phyloP scores from a whole-genome alignment of 441 rosid species.

The Capsella rubella region DNA sequence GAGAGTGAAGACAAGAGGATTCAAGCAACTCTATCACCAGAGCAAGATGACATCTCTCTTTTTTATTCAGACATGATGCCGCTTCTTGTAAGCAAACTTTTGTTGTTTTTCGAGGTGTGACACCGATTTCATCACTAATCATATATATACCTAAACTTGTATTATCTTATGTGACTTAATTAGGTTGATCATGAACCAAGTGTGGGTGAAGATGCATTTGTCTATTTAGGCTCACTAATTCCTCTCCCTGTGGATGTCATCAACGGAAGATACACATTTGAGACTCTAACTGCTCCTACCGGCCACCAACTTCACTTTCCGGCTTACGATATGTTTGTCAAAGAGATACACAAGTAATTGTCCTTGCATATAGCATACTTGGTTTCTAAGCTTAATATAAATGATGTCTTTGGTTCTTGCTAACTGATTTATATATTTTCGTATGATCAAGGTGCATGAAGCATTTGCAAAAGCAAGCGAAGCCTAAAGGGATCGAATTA shows the following conservation, averaged over 20 bases:
- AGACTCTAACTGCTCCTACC: conserved; percentile 82
- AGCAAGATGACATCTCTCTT: conserved; percentile 76
- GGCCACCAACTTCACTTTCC: conserved; percentile 77
- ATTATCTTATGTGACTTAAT: neutral
- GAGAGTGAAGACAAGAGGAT: conserved; percentile 69
- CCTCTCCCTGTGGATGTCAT: conserved; percentile 74
- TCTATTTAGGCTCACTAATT: conserved; percentile 74
- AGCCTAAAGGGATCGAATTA: conserved; percentile 72
- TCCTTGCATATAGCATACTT: conserved; percentile 3
- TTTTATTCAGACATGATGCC: conserved; percentile 95
- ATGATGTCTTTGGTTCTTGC: neutral
- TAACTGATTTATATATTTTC: neutral
- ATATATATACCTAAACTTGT: neutral
- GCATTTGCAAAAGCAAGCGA: conserved; percentile 77
- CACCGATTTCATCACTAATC: neutral
- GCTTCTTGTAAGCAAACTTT: conserved; percentile 67
- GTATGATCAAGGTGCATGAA: conserved; percentile 60
- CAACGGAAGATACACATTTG: conserved; percentile 85
- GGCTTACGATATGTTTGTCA: conserved; percentile 78
- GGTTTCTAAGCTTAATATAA: neutral
- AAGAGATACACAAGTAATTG: conserved; percentile 74
- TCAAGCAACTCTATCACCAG: conserved; percentile 45
- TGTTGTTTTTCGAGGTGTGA: conserved; percentile 17
- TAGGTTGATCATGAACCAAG: conserved; percentile 80
- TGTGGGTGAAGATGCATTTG: conserved; percentile 88